Conservation (phyloP, 371 early-diverging fungal species). For the Mucor plumbeus region DNA sequence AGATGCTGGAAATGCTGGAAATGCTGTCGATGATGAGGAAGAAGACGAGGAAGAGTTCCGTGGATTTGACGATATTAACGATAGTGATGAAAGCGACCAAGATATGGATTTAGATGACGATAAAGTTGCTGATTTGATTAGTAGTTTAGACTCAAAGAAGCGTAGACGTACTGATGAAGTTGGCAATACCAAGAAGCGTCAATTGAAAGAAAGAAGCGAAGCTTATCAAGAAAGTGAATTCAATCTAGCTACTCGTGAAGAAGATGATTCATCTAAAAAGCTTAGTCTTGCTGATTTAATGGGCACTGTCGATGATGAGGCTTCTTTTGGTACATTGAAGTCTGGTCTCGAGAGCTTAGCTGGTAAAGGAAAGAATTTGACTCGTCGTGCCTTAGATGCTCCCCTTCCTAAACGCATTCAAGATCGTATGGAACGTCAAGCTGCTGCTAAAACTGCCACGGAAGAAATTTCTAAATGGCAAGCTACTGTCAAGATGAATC, state of each 20-base stretch:
- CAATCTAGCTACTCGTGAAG: constrained; percentile 64
- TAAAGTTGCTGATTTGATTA: constrained; percentile 50
- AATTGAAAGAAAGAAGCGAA: constrained; percentile 69
- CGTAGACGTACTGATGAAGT: constrained; percentile 51
- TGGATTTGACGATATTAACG: constrained; percentile 41
- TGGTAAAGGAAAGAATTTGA: constrained; percentile 52
- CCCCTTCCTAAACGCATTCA: constrained; percentile 85
- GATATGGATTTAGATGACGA: constrained; percentile 38
- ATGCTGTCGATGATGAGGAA: constrained; percentile 21
- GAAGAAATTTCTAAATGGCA: constrained; percentile 88
- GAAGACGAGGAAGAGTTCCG: constrained; percentile 37
- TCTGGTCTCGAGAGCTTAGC: constrained; percentile 66
- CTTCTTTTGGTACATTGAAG: constrained; percentile 64
- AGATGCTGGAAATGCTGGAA: too few species aligned
- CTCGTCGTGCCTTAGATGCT: constrained; percentile 68
- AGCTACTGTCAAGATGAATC: constrained; percentile 79
- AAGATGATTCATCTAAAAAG: constrained; percentile 52
- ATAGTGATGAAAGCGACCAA: constrained; percentile 33
- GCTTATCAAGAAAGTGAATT: constrained; percentile 81
- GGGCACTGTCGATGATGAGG: constrained; percentile 63
- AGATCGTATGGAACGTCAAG: constrained; percentile 84
- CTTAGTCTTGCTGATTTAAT: constrained; percentile 81
- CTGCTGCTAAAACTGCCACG: constrained; percentile 80
- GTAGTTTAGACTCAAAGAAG: constrained; percentile 52
- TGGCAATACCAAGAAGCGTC: constrained; percentile 45